Evolutionary conservation across 352 stramenopile species (phyloP).

Genomic region (Saprolegnia diclina): DNA sequence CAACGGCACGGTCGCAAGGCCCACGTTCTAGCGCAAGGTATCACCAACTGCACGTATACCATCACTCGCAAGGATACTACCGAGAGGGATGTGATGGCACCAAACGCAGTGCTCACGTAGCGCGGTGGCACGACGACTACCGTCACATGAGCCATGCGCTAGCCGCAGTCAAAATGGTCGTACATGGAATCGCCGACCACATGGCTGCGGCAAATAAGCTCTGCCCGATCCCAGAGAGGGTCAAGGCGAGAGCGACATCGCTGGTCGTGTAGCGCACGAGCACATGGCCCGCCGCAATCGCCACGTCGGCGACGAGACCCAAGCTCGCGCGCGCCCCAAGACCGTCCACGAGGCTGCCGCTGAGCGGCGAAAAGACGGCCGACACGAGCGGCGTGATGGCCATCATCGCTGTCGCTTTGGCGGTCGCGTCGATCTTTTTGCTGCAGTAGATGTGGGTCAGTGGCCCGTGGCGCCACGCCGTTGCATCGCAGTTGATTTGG

Average conservation of each 20-base stretch:
- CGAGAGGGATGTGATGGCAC: not conserved
- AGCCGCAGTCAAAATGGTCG: not conserved
- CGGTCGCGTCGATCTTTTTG: slow-evolving; percentile 1
- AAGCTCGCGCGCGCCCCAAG: not conserved
- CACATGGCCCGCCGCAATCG: not conserved
- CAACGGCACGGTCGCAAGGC: not conserved
- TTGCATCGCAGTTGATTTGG: slow-evolving; percentile 22
- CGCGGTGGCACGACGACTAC: slow-evolving; percentile 11
- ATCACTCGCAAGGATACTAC: not conserved
- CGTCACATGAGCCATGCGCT: not conserved
- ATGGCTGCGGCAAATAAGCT: slow-evolving; percentile 1
- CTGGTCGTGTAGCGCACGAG: slow-evolving; percentile 1
- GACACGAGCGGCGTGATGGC: slow-evolving; percentile 9
- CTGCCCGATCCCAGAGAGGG: not conserved
- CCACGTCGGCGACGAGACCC: not conserved
- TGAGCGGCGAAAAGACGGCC: slow-evolving; percentile 10
- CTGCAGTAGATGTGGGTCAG: slow-evolving; percentile 16
- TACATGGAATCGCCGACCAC: slow-evolving; percentile 1
- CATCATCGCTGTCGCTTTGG: not conserved
- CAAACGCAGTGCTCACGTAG: not conserved
- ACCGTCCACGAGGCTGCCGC: slow-evolving; percentile 6
- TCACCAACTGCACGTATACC: not conserved
- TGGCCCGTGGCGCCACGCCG: slow-evolving; percentile 7
- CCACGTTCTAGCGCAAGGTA: slow-evolving; percentile 8
- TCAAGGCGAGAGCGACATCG: not conserved